These are phyloP conservation scores for Saccharomyces hybrid DNA, from an alignment of 1,139 yeast species.

Conservation along the genomic window DNA sequence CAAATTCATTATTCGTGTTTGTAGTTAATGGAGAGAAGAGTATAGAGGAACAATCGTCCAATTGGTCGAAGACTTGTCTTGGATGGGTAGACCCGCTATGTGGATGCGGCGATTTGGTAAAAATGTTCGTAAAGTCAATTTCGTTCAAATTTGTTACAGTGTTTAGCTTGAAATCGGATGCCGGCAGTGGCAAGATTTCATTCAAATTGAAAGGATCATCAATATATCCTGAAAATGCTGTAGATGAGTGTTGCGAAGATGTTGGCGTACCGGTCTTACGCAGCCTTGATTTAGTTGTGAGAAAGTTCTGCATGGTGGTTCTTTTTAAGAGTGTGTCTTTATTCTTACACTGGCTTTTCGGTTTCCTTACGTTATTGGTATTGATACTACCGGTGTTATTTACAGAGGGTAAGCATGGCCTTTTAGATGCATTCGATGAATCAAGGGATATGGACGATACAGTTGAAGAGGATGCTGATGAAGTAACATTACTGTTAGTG, in stretches of 20 bases:
- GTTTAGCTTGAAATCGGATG: not conserved
- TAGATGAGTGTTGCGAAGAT: not conserved
- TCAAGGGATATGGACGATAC: not conserved
- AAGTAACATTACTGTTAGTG: constrained; percentile 6
- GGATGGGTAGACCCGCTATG: constrained; percentile 3
- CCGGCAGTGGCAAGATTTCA: not conserved
- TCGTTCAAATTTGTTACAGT: constrained; percentile 18
- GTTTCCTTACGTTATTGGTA: not conserved
- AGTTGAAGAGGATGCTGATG: not conserved
- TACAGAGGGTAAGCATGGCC: not conserved
- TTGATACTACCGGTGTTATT: not conserved
- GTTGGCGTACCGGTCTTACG: not conserved
- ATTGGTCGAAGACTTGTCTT: not conserved
- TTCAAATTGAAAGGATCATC: not conserved
- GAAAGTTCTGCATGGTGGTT: not conserved
- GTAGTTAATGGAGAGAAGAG: not conserved
- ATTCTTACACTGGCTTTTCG: not conserved
- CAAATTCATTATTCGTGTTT: not conserved
- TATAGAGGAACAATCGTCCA: not conserved
- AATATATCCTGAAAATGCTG: not conserved
- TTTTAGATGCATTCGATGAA: not conserved
- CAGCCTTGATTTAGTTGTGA: not conserved
- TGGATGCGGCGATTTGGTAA: constrained; percentile 17
- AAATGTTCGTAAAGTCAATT: constrained; percentile 31
- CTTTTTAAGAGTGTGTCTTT: not conserved